These are phyloP conservation scores for Trametes villosa DNA, from an alignment of 768 basidiomycete genomes.

Conservation along the genomic window DNA sequence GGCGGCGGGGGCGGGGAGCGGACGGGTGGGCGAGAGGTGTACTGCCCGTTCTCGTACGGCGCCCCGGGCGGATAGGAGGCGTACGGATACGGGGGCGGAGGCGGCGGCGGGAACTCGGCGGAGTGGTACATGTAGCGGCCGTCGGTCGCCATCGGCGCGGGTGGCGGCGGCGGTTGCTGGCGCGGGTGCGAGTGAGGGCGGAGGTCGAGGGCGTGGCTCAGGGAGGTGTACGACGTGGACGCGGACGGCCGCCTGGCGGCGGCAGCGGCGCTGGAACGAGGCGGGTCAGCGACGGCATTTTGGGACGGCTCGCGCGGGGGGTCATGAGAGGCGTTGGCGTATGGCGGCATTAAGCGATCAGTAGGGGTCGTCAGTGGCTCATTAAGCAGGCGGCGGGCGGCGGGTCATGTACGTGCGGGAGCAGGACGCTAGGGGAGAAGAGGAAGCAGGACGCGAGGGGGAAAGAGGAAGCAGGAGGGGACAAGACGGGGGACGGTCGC, in stretches of 20 bases:
- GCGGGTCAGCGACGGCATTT: conserved; percentile 17
- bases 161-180: conserved; percentile 3
- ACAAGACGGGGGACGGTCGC: no score
- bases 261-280: conserved; percentile 13
- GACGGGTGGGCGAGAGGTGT: conserved; percentile 30
- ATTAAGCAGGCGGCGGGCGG: neutral
- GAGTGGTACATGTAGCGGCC: conserved; percentile 60
- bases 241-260: neutral
- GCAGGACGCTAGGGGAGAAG: neutral
- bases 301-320: conserved; percentile 4
- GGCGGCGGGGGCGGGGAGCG: conserved; percentile 32
- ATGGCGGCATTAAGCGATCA: conserved; percentile 20
- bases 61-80: conserved; percentile 40
- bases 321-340: conserved; percentile 17
- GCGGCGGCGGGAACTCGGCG: conserved; percentile 26
- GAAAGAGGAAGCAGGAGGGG: neutral
- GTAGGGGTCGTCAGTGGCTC: conserved; percentile 8
- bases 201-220: conserved; percentile 25
- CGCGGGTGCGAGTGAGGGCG: conserved; percentile 9
- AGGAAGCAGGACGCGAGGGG: neutral
- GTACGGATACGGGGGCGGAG: conserved; percentile 52
- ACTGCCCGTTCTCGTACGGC: conserved; percentile 34
- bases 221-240: conserved; percentile 27
- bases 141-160: conserved; percentile 50
- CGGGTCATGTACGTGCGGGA: conserved; percentile 6